Base-by-base conservation (phyloP, 73 alveolate genomes). In the Durusdinium trenchii region DNA sequence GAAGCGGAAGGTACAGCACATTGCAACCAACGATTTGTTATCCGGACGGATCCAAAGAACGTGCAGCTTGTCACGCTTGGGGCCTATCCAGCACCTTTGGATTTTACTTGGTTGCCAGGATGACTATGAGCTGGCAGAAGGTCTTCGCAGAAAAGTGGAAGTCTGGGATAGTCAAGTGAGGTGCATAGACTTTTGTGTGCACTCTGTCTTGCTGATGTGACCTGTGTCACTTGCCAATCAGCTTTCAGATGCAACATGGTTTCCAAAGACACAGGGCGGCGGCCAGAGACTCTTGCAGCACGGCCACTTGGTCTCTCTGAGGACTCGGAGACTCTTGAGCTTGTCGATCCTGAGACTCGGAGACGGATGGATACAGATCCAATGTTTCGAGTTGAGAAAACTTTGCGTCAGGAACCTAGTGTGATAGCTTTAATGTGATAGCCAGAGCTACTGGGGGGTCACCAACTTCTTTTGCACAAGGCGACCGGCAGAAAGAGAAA, bases 11-110 rank as follows among this genome's bases (percentile, higher is more conserved):
- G 99, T 40, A 46, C 90, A 32, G 99, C 92, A 2, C 92, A 93
- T 26, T 93, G 99, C 92, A 93, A 93, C 93, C 99, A 93, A 42
- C 99, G 92, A 43, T 79, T 93, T n/a, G 99, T 93, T 35, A 93
- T 93, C 82, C 90, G 99, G 38, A 93, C 99, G 32, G 99, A 93
- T 51, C 99, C 99, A 32, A 93, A 93, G 67, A 76, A 91, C n/a
- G 97, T 30, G 46, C 52, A 45, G 95, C 64, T n/a, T 30, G 54
- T 26, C 64, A 57, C 23, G 69, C 32, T 57, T 6, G 87, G n/a
- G 46, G 32, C 40, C 14, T 40, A 1, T 9, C 46, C 52, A 12
- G 23, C 12, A 14, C 52, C 12, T 18, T 73, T 32, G 6, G 54
- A 18, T 14, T 12, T 36, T 28, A 67, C 71, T 3, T 16, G 69